Evolutionary conservation across 2,329 filamentous ascomycete genomes (phyloP).

Genomic region (Coniochaeta sp.): DNA sequence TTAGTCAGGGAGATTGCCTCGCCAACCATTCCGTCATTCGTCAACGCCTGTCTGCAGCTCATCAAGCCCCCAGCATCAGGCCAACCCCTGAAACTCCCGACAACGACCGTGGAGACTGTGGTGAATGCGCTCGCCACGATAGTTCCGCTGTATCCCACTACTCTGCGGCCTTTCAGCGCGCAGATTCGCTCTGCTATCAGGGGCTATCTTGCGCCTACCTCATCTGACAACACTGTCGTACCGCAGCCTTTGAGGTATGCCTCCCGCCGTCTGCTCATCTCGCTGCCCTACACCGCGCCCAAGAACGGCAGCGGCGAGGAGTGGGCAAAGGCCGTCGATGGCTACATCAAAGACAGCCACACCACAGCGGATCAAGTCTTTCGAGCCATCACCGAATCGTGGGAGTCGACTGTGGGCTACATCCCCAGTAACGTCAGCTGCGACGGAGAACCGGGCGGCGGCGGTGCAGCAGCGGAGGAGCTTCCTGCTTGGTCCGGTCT

Average conservation of each 20-base stretch:
- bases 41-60: conserved; percentile 65
- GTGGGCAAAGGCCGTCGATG: conserved; percentile 63
- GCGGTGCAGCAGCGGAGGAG: conserved; percentile 35
- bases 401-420: conserved; percentile 60
- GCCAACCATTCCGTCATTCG: conserved; percentile 67
- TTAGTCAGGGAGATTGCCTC: conserved; percentile 83
- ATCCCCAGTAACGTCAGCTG: conserved; percentile 32
- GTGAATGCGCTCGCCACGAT: conserved; percentile 66
- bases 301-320: conserved; percentile 73
- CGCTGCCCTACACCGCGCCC: conserved; percentile 72
- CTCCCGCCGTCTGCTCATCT: conserved; percentile 58
- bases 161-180: conserved; percentile 67
- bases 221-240: conserved; percentile 38
- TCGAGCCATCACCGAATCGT: conserved; percentile 72
- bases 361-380: conserved; percentile 69
- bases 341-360: conserved; percentile 59
- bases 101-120: conserved; percentile 55
- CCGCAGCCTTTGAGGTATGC: conserved; percentile 46
- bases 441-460: conserved; percentile 39
- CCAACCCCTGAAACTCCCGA: conserved; percentile 31
- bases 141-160: conserved; percentile 74
- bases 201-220: conserved; percentile 57
- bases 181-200: conserved; percentile 59
- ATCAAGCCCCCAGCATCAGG: conserved; percentile 36
- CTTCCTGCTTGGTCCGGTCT: conserved; percentile 70